Evolutionary conservation across 2,329 filamentous ascomycete genomes (phyloP).

Genomic region (Microcyclospora pomicola): DNA sequence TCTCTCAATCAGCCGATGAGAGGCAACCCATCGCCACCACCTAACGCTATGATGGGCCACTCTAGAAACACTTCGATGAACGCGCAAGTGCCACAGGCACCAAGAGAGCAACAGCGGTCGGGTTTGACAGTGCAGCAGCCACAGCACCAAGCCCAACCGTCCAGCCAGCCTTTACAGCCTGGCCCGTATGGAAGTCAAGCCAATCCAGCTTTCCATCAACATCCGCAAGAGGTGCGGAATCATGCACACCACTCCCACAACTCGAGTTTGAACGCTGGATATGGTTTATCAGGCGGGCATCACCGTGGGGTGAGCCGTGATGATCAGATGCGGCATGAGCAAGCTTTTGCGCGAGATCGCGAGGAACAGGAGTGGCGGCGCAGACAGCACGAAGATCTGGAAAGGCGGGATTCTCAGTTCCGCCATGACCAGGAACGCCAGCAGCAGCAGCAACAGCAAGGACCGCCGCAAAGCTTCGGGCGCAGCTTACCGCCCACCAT

Average conservation of each 20-base stretch:
- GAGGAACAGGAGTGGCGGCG: slow-evolving; percentile 4
- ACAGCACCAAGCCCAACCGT: slow-evolving; percentile 8
- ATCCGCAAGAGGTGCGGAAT: slow-evolving; percentile 13
- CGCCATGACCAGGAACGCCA: slow-evolving; percentile 5
- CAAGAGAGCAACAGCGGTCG: slow-evolving; percentile 10
- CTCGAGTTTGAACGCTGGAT: slow-evolving; percentile 12
- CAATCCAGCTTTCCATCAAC: slow-evolving; percentile 12
- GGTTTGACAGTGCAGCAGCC: slow-evolving; percentile 6
- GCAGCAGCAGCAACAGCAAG: slow-evolving; percentile 5
- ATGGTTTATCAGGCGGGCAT: slow-evolving; percentile 8
- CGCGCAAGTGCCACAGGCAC: slow-evolving; percentile 9
- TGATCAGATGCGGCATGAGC: slow-evolving; percentile 14
- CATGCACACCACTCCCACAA: slow-evolving; percentile 21
- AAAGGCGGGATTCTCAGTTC: slow-evolving; percentile 8
- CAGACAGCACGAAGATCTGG: slow-evolving; percentile 8
- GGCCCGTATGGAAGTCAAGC: slow-evolving; percentile 15
- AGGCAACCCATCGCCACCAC: slow-evolving; percentile 24
- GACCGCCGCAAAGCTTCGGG: slow-evolving; percentile 3
- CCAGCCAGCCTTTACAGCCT: slow-evolving; percentile 14
- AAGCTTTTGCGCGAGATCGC: slow-evolving; percentile 5
- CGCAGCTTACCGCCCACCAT: neutral
- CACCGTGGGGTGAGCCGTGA: slow-evolving; percentile 16
- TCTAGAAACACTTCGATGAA: slow-evolving; percentile 22
- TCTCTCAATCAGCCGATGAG: slow-evolving; percentile 15
- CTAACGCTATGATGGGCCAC: slow-evolving; percentile 15